Evolutionary conservation across 345 rosid species (phyloP), one percentile per base, ranked within the genome.

Genomic region (Crucihimalaya himalaica): DNA sequence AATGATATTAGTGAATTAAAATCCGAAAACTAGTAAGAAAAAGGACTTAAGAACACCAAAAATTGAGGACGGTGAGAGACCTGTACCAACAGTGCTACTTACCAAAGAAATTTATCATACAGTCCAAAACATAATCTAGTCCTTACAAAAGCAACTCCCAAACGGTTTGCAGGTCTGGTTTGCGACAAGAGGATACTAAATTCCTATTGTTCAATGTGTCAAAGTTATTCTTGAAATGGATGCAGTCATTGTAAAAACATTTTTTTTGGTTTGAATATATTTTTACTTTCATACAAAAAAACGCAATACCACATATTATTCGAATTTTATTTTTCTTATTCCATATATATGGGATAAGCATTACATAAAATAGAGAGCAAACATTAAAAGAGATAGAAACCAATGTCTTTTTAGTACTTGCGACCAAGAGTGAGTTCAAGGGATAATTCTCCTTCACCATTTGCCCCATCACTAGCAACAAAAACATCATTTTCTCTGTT

Each of bases 381-480:
- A 0, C 27, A n/a, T 42, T 53, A 20, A 40, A 42, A 53, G 32
- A 1, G 31, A 40, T 63, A 53, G 70, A 32, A 47, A 42, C 63
- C 46, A 32, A 51, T 40, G 45, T 54, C 27, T 28, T 63, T 55
- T 42, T 63, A 52, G 51, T 45, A 34, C 23, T 66, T 66, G 6
- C 29, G 68, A 58, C 72, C 60, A 58, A 74, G 62, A 59, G 55
- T 66, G 19, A 74, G 78, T n/a, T 51, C 61, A 58, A 74, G 78
- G 34, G 72, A 58, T 34, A 66, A 9, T 11, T 27, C 16, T 19
- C 27, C 51, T 14, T 27, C 51, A 18, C 31, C 60, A 48, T 18
- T 27, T 27, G 15, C 51, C 35, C 48, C 59, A 71, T 16, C 40
- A 40, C 29, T 29, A 35, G 10, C 19, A 71, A 20, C 50, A 58